These are phyloP conservation scores for Penicillium samsonianum DNA, from an alignment of 495 filamentous ascomycete species.

Conservation along the genomic window DNA sequence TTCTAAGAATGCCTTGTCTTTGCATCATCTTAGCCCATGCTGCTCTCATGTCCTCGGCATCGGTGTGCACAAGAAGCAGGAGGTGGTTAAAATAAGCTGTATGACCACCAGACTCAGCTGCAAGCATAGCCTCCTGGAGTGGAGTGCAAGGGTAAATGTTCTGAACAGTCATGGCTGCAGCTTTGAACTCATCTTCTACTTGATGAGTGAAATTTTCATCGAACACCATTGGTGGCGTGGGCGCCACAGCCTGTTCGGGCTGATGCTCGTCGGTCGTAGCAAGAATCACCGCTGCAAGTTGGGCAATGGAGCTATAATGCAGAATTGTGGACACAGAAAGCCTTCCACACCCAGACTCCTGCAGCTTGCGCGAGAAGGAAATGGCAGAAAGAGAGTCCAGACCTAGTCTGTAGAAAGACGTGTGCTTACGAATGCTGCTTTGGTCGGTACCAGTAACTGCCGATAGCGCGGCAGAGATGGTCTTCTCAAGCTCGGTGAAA, in stretches of 20 bases:
- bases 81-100: slow-evolving; percentile 58
- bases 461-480: slow-evolving; percentile 52
- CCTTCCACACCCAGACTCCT: slow-evolving; percentile 38
- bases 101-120: slow-evolving; percentile 42
- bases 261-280: slow-evolving; percentile 9
- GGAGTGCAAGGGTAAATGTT: slow-evolving; percentile 75
- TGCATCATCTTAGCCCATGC: slow-evolving; percentile 53
- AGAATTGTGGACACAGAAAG: slow-evolving; percentile 65
- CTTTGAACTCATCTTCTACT: slow-evolving; percentile 21
- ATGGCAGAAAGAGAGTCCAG: slow-evolving; percentile 85
- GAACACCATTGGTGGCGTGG: slow-evolving; percentile 8
- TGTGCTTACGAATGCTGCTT: slow-evolving; percentile 45
- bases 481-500: slow-evolving; percentile 40
- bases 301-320: slow-evolving; percentile 57
- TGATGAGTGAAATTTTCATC: slow-evolving; percentile 16
- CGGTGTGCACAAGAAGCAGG: slow-evolving; percentile 46
- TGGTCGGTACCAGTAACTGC: slow-evolving; percentile 48
- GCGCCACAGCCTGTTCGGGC: not conserved
- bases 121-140: slow-evolving; percentile 79
- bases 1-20: slow-evolving; percentile 65
- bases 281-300: slow-evolving; percentile 48
- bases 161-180: slow-evolving; percentile 41
- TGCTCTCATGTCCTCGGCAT: slow-evolving; percentile 38
- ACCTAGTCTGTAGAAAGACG: slow-evolving; percentile 64
- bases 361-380: slow-evolving; percentile 55